Evolutionary conservation across 805 yeast species (phyloP), one percentile per base, ranked within the genome.

Genomic region (Candida suzukii): DNA sequence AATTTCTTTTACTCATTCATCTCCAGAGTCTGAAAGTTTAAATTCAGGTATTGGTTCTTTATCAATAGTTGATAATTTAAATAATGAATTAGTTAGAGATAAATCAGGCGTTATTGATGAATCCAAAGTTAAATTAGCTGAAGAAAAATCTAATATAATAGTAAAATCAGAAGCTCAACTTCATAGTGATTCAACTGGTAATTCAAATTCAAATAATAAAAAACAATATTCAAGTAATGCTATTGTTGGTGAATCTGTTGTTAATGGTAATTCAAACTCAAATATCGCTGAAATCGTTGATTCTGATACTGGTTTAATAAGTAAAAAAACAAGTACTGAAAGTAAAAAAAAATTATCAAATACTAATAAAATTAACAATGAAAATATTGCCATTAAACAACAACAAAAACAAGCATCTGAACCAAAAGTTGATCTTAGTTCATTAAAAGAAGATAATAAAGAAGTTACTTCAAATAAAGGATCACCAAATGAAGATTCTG

Each of bases 101-200:
- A 56, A 60, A 41, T 47, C 55, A 17, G 73, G 72, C 2, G 56
- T 45, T 6, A 61, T 67, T 24, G 73, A 69, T 39, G 74, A 68
- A 46, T 42, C 60, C n/a, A 64, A 64, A 42, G 70, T 68, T 41
- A 66, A 63, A 42, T 44, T 50, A 26, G 64, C 62, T 11, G 71
- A 67, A 45, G 67, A 61, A 37, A 45, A 42, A 11, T 42, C 52
- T 3, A 47, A 51, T 26, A 42, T 51, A 14, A 45, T 42, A 26
- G 48, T 56, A 1, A 52, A 53, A 1, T 49, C 42, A 21, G 48
- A 50, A 42, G 56, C 58, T 26, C 53, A 54, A 13, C 41, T 17
- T 5, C 39, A 37, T 20, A 16, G 19, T n/a, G 27, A 28, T 11
- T 21, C 21, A 4, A 28, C 12, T 13, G 30, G 16, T 28, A 13